phyloP scores from a whole-genome alignment of 495 filamentous ascomycete species.

The Aspergillus coremiiformis region DNA sequence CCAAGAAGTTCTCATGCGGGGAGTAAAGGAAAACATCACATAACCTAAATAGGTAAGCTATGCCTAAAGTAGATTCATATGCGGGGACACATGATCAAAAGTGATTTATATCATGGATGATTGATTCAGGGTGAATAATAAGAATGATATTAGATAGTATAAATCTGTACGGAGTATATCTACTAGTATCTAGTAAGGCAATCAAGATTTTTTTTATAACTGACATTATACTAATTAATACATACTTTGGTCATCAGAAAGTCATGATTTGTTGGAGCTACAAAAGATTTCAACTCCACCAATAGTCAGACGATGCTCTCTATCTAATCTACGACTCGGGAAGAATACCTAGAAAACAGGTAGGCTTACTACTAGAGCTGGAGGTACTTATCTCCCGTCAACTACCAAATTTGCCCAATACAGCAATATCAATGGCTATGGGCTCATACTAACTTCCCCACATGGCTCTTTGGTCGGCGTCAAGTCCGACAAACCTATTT shows the following conservation, averaged over 20 bases:
- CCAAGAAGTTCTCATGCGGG: neutral
- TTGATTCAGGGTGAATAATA: too few species aligned
- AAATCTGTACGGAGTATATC: too few species aligned
- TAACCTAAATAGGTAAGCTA: neutral
- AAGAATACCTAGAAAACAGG: constrained; percentile 4
- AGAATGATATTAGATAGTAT: too few species aligned
- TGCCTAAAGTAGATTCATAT: neutral
- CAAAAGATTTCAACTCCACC: constrained; percentile 23
- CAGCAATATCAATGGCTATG: constrained; percentile 17
- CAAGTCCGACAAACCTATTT: constrained; percentile 4
- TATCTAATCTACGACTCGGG: too few species aligned
- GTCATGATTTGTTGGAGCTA: neutral
- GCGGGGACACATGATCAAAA: neutral
- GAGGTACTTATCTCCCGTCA: too few species aligned
- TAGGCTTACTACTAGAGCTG: too few species aligned
- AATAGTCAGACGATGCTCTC: constrained; percentile 18
- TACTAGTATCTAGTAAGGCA: too few species aligned
- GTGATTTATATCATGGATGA: too few species aligned
- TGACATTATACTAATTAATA: too few species aligned
- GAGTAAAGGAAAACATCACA: neutral
- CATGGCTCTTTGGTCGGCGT: constrained; percentile 13
- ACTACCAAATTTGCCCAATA: constrained; percentile 30
- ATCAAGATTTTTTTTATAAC: too few species aligned
- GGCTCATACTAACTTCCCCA: constrained; percentile 17
- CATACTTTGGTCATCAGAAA: too few species aligned